A percentile compares a stretch with the other conserved stretches of the same genome.
phyloP scores from a whole-genome alignment of 768 basidiomycete genomes.

The Termitomyces sp. region DNA sequence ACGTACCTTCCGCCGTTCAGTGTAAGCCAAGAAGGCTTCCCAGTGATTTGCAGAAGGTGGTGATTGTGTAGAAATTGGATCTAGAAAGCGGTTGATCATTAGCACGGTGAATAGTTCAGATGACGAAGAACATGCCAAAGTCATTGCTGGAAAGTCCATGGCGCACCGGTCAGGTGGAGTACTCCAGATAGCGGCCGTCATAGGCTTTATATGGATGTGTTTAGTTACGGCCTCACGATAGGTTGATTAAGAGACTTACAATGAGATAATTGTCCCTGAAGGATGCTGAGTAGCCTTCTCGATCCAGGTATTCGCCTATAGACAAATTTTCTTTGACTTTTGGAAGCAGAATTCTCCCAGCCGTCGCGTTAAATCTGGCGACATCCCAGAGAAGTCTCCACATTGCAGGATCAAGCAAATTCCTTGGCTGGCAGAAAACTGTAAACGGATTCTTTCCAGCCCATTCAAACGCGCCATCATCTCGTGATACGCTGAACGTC shows the following conservation, averaged over 20 bases:
- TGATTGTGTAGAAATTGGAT: conserved; percentile 76
- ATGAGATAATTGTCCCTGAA: conserved; percentile 78
- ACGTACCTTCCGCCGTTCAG: conserved; percentile 68
- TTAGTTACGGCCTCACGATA: not conserved
- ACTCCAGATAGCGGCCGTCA: conserved; percentile 82
- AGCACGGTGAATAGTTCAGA: not conserved
- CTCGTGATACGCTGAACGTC: conserved; percentile 78
- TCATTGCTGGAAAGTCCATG: conserved; percentile 68
- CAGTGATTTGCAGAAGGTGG: conserved; percentile 67
- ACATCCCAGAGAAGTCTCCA: conserved; percentile 75
- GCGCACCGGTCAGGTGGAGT: conserved; percentile 70
- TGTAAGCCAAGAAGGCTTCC: conserved; percentile 72
- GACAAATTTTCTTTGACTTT: conserved; percentile 40
- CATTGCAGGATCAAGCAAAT: conserved; percentile 63
- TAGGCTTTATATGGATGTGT: conserved; percentile 45
- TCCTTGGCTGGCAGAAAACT: conserved; percentile 65
- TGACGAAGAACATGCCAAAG: conserved; percentile 41
- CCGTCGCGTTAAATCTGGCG: conserved; percentile 70
- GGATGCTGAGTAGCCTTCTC: conserved; percentile 61
- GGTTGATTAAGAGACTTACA: conserved; percentile 35
- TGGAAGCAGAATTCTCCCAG: conserved; percentile 44
- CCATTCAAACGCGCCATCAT: conserved; percentile 73
- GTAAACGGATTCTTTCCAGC: conserved; percentile 61
- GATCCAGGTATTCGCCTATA: conserved; percentile 59
- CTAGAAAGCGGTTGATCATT: conserved; percentile 24